Percentiles rank a stretch among this genome's conserved stretches.
phyloP scores from a whole-genome alignment of 352 stramenopile species.

The Pythium sp. region DNA sequence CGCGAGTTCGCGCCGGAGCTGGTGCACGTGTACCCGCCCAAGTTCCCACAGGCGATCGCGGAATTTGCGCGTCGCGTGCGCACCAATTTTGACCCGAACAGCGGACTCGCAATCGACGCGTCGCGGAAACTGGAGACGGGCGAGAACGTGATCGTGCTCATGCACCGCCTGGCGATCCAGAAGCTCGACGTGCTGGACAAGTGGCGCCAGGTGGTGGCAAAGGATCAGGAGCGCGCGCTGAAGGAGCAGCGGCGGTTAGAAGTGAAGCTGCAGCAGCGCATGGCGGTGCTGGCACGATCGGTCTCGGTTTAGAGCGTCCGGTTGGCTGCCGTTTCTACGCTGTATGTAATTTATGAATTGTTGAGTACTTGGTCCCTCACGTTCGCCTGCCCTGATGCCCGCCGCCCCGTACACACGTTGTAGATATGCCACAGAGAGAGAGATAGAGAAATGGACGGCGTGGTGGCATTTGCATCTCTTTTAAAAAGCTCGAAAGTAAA shows the following conservation, averaged over 20 bases:
- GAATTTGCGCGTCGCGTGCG: conserved; percentile 56
- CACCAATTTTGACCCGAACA: conserved; percentile 57
- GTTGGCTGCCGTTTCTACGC: neutral
- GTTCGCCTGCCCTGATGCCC: neutral
- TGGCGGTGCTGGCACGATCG: conserved; percentile 52
- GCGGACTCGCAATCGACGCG: conserved; percentile 46
- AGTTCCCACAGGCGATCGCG: conserved; percentile 60
- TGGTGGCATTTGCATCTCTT: too few relatives aligned
- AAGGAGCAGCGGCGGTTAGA: conserved; percentile 52
- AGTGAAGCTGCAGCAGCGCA: conserved; percentile 58
- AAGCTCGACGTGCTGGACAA: conserved; percentile 69
- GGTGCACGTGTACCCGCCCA: conserved; percentile 46
- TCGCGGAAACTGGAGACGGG: conserved; percentile 57
- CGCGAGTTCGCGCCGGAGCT: conserved; percentile 46
- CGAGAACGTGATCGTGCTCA: conserved; percentile 73
- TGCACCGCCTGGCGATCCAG: conserved; percentile 71
- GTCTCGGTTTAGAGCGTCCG: conserved; percentile 39
- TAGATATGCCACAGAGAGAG: neutral
- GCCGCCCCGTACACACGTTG: neutral
- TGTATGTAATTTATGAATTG: conserved; percentile 15
- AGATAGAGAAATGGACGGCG: too few relatives aligned
- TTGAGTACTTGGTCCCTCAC: neutral
- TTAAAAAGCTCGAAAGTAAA: too few relatives aligned
- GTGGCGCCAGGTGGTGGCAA: conserved; percentile 56
- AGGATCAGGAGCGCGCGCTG: conserved; percentile 49